phyloP scores from a whole-genome alignment of 2,329 filamentous ascomycete genomes.

The Colletotrichum lindemuthianum region DNA sequence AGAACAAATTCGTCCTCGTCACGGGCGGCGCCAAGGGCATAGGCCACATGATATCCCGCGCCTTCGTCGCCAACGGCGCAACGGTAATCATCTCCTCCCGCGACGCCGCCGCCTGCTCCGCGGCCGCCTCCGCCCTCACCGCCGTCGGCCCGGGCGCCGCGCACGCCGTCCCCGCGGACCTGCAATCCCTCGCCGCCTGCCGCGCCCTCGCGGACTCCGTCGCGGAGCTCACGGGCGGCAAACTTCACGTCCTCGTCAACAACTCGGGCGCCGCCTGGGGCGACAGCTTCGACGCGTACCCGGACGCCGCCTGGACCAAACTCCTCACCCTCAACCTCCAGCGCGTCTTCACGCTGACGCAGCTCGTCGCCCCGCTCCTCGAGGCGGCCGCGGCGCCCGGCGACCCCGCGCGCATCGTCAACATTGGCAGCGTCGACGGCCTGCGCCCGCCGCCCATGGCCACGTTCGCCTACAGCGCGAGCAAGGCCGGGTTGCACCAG shows the following conservation, averaged over 20 bases:
- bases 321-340: constrained; percentile 74
- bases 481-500: constrained; percentile 74
- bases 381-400: constrained; percentile 46
- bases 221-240: constrained; percentile 54
- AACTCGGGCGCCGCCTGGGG: constrained; percentile 75
- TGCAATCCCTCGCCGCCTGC: constrained; percentile 68
- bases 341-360: constrained; percentile 74
- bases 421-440: constrained; percentile 73
- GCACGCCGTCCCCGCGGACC: constrained; percentile 69
- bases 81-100: constrained; percentile 74
- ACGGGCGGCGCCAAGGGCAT: constrained; percentile 71
- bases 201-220: constrained; percentile 63
- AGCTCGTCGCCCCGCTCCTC: constrained; percentile 68
- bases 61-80: constrained; percentile 71
- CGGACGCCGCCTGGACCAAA: constrained; percentile 66
- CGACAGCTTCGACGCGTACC: constrained; percentile 67
- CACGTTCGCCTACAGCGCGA: constrained; percentile 69
- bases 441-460: constrained; percentile 67
- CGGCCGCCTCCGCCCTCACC: constrained; percentile 66
- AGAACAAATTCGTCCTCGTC: constrained; percentile 68
- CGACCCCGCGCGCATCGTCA: constrained; percentile 68
- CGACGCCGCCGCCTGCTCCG: constrained; percentile 66
- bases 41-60: constrained; percentile 74
- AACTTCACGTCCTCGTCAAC: constrained; percentile 72
- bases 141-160: constrained; percentile 61